Conservation (phyloP, 495 filamentous ascomycete genomes). For the Eremomyces bilateralis region DNA sequence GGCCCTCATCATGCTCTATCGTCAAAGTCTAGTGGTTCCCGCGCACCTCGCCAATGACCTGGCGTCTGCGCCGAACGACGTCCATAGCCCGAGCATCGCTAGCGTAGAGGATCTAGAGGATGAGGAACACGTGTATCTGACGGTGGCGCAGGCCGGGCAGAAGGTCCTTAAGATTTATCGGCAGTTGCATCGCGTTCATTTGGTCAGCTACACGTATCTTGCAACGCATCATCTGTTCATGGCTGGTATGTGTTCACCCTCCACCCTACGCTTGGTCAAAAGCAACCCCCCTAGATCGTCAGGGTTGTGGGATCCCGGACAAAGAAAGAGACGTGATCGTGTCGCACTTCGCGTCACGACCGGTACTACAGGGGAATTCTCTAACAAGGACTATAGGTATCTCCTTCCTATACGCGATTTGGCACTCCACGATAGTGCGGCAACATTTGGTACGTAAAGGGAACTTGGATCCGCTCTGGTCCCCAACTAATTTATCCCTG, state of each 20-base stretch:
- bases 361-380: no score
- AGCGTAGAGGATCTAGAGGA: conserved; percentile 47
- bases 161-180: conserved; percentile 80
- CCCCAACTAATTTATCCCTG: no score
- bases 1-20: conserved; percentile 88
- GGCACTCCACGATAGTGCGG: conserved; percentile 79
- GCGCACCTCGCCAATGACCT: conserved; percentile 61
- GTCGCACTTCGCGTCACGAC: no score
- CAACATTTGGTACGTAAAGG: conserved; percentile 57
- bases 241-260: conserved; percentile 41
- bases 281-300: no score
- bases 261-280: no score
- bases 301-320: no score
- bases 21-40: conserved; percentile 78
- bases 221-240: conserved; percentile 97
- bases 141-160: conserved; percentile 85
- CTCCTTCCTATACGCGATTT: conserved; percentile 89
- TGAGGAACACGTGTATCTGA: conserved; percentile 75
- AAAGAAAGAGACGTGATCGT: no score
- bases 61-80: conserved; percentile 39
- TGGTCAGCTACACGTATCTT: conserved; percentile 91
- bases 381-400: conserved; percentile 36
- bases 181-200: conserved; percentile 62
- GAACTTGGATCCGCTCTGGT: no score
- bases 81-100: conserved; percentile 35